These are phyloP conservation scores for Albugo candida DNA, from an alignment of 352 stramenopile genomes.

Conservation along the genomic window DNA sequence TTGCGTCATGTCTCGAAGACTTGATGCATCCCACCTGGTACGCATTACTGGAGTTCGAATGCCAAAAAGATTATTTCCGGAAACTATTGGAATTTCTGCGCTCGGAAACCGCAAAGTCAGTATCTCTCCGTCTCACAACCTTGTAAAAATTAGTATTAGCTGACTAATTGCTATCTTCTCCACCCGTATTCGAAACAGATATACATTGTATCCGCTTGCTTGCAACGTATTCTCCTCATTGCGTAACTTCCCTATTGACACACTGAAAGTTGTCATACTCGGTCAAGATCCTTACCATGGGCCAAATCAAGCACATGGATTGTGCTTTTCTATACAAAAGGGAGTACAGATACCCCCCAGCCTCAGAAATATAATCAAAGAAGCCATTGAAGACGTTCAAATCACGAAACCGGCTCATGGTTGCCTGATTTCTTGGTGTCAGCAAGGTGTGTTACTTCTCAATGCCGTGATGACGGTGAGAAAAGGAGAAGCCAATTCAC, in stretches of 20 bases:
- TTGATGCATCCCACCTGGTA: conserved; percentile 44
- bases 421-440: conserved; percentile 83
- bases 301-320: conserved; percentile 61
- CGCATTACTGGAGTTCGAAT: conserved; percentile 25
- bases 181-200: conserved; percentile 18
- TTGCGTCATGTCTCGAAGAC: conserved; percentile 14
- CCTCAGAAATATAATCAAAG: conserved; percentile 97
- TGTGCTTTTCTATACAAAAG: conserved; percentile 82
- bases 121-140: neutral
- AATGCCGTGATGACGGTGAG: conserved; percentile 96
- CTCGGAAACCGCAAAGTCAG: conserved; percentile 22
- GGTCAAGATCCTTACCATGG: conserved; percentile 86
- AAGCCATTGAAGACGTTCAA: conserved; percentile 68
- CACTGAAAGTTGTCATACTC: conserved; percentile 85
- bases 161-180: neutral
- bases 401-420: conserved; percentile 73
- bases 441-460: conserved; percentile 94
- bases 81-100: conserved; percentile 24
- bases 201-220: conserved; percentile 74
- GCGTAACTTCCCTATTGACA: conserved; percentile 71
- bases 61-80: conserved; percentile 24
- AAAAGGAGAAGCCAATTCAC: conserved; percentile 80
- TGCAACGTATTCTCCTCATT: conserved; percentile 79
- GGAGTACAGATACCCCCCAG: conserved; percentile 84
- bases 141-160: neutral